phyloP scores from a whole-genome alignment of 2,329 filamentous ascomycete genomes.

The Verticillium nonalfalfae region DNA sequence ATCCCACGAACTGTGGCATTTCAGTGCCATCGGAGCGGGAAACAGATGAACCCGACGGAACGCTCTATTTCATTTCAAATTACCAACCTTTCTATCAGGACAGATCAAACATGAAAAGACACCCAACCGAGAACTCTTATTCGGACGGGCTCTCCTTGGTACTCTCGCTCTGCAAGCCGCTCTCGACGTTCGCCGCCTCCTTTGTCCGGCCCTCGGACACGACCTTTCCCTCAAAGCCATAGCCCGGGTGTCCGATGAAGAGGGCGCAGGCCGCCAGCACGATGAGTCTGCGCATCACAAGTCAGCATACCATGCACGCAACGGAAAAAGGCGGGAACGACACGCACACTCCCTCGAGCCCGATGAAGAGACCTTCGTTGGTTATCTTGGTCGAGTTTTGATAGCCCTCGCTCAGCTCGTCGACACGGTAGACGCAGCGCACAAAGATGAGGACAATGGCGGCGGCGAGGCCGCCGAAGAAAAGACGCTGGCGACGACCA shows the following conservation, averaged over 20 bases:
- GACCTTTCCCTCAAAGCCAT: conserved; percentile 21
- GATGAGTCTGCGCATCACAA: conserved; percentile 20
- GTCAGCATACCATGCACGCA: too few species aligned
- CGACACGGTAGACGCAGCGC: conserved; percentile 56
- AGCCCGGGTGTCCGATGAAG: conserved; percentile 33
- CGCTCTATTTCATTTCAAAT: too few species aligned
- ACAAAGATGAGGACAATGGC: conserved; percentile 55
- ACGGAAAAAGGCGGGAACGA: conserved; percentile 4
- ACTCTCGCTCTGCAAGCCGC: neutral
- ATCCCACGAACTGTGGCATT: too few species aligned
- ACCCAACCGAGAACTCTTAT: neutral
- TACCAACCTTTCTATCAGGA: too few species aligned
- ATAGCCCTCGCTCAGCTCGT: conserved; percentile 59
- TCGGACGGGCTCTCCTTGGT: neutral
- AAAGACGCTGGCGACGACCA: conserved; percentile 33
- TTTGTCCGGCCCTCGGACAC: neutral
- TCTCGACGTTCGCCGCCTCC: conserved; percentile 5
- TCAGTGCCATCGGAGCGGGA: too few species aligned
- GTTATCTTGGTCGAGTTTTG: conserved; percentile 41
- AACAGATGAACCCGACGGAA: too few species aligned
- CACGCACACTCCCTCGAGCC: conserved; percentile 40
- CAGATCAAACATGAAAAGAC: too few species aligned
- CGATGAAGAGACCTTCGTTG: conserved; percentile 45
- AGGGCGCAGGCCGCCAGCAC: conserved; percentile 27
- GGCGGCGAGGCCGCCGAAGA: conserved; percentile 38